These are phyloP conservation scores for Pyrus communis DNA, from an alignment of 306 rosid genomes.

Conservation along the genomic window DNA sequence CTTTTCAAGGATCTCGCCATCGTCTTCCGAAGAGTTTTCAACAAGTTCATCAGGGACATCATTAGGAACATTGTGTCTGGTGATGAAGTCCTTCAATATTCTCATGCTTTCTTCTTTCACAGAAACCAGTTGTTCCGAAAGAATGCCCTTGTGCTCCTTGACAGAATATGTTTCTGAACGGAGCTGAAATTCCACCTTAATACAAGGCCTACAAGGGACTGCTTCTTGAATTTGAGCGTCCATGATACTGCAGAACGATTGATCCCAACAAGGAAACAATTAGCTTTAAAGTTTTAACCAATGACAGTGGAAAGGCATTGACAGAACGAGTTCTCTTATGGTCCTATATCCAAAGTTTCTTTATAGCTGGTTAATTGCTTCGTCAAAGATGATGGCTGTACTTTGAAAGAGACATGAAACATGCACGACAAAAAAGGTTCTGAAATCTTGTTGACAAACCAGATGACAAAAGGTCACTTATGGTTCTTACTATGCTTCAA, in stretches of 20 bases:
- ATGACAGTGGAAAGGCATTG: background rate
- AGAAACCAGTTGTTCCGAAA: constrained; percentile 63
- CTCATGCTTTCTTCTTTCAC: constrained; percentile 70
- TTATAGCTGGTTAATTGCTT: background rate
- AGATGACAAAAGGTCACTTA: background rate
- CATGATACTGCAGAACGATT: constrained; percentile 27
- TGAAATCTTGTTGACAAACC: background rate
- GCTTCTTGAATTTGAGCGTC: constrained; percentile 35
- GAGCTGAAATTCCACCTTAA: constrained; percentile 43
- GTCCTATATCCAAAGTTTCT: background rate
- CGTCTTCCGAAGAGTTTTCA: constrained; percentile 64
- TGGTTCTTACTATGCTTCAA: background rate
- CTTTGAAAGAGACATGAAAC: background rate
- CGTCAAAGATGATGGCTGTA: background rate
- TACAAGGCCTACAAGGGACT: constrained; percentile 26
- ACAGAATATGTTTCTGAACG: constrained; percentile 53
- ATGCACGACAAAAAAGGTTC: background rate
- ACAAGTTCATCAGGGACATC: constrained; percentile 74
- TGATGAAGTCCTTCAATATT: constrained; percentile 74
- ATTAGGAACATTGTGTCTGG: constrained; percentile 68
- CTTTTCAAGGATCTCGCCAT: constrained; percentile 42
- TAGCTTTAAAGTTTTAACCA: background rate
- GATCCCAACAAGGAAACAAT: background rate
- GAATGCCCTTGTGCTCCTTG: constrained; percentile 28
- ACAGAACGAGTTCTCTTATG: background rate